Evolutionary conservation across 805 yeast genomes (phyloP), one percentile per base, ranked within the genome.

Genomic region (Candida namnaoensis): DNA sequence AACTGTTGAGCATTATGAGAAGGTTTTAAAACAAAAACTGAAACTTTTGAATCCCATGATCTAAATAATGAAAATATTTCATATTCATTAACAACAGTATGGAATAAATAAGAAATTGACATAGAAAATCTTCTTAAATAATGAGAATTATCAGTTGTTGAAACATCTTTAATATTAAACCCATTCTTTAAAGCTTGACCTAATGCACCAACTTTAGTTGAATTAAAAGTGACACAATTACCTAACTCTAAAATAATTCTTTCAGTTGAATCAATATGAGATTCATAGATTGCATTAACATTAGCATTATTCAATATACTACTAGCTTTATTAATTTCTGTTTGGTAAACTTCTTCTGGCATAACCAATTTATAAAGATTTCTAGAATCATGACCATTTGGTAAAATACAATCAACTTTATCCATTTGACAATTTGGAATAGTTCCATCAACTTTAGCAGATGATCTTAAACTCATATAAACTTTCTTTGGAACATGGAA

Each of bases 121-220:
- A 81, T 66, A 6, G 66, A 60, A 48, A 82, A 76, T 33, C 69
- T 61, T 39, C 66, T 61, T 47, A 88, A 61, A 51, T 88, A 87
- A 36, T 66, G 60, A 4, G 66, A 69, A 12, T 73, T 55, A 5
- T 76, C 74, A 6, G 72, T 62, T 41, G 62, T 56, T 27, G 65
- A 64, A 32, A 77, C 60, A 57, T 80, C 79, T 39, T 75, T 75
- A 42, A 74, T 54, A 12, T 82, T 77, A 60, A 95, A 95, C 1
- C 99, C 99, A 44, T 74, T 72, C 50, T 86, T 88, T 43, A 93
- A 64, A 27, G 96, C 95, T 52, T 74, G 76, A 7, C 97, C 95
- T 9, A 95, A 65, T 0, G 88, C 78, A 8, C 97, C 96, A n/a
- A 86, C 74, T 42, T 74, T 69, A 1, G 77, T 66, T 37, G 82